phyloP scores from a whole-genome alignment of 345 rosid genomes.

The Gossypium bickii region DNA sequence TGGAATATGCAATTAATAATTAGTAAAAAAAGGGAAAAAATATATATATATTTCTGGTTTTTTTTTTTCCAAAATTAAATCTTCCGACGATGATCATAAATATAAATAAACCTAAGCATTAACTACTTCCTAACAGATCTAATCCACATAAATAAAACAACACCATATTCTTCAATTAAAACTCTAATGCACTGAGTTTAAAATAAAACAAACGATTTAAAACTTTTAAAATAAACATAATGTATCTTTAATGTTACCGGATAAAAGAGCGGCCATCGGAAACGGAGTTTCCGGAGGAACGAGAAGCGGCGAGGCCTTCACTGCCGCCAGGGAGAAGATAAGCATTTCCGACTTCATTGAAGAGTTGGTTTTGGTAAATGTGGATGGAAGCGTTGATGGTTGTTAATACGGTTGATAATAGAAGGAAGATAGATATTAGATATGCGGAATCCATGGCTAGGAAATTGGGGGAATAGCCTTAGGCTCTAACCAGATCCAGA shows the following conservation, averaged over 20 bases:
- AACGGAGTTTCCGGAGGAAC: constrained; percentile 18
- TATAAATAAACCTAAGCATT: background rate
- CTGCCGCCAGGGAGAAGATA: constrained; percentile 94
- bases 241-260: constrained; percentile 32
- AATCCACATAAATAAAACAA: background rate
- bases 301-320: constrained; percentile 68
- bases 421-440: constrained; percentile 15
- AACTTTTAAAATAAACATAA: background rate
- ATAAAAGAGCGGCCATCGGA: constrained; percentile 43
- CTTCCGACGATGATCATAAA: background rate
- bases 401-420: constrained; percentile 21
- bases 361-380: constrained; percentile 52
- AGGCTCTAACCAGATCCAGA: constrained; percentile 4
- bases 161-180: background rate
- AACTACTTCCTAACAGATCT: constrained; percentile 9
- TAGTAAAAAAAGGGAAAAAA: background rate
- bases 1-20: background rate
- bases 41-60: too few relatives aligned
- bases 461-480: background rate
- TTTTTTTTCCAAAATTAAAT: background rate
- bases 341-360: constrained; percentile 79
- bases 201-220: background rate
- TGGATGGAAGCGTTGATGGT: constrained; percentile 59
- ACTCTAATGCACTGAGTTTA: background rate
- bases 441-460: constrained; percentile 40